phyloP scores from a whole-genome alignment of 2,329 filamentous ascomycete genomes.

The Sporothrix inflata region DNA sequence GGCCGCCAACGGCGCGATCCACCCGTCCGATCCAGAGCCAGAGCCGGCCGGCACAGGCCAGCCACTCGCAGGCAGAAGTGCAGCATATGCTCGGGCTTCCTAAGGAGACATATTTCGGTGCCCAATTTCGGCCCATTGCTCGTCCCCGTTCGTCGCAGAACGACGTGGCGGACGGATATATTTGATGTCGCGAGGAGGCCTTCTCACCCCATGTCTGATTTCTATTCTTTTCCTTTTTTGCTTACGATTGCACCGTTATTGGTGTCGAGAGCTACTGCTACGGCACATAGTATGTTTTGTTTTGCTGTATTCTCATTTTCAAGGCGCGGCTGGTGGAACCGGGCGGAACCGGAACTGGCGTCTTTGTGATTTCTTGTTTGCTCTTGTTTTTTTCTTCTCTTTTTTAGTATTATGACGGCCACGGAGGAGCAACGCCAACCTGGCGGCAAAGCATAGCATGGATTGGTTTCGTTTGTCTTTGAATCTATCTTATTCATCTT shows the following conservation, averaged over 20 bases:
- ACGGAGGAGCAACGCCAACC: background rate
- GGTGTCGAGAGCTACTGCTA: background rate
- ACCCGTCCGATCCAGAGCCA: background rate
- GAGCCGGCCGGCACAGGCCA: background rate
- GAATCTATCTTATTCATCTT: background rate
- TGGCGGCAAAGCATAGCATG: slow-evolving; percentile 11
- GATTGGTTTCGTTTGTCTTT: background rate
- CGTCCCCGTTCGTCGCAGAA: background rate
- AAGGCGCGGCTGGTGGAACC: background rate
- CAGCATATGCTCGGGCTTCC: background rate
- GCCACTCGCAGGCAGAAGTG: slow-evolving; percentile 2
- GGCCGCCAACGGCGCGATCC: background rate
- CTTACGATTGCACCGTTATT: background rate
- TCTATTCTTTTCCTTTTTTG: background rate
- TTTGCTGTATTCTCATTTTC: background rate
- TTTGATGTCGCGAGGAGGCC: background rate
- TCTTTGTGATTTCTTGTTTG: background rate
- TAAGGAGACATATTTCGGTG: background rate
- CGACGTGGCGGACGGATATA: background rate
- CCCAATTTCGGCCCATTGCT: background rate
- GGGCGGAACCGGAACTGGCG: background rate
- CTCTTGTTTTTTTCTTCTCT: background rate
- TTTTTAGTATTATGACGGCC: background rate
- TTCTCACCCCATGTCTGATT: background rate
- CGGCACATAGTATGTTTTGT: background rate